Conservation (phyloP, 2,329 filamentous ascomycete genomes). For the Talaromyces verruculosus region DNA sequence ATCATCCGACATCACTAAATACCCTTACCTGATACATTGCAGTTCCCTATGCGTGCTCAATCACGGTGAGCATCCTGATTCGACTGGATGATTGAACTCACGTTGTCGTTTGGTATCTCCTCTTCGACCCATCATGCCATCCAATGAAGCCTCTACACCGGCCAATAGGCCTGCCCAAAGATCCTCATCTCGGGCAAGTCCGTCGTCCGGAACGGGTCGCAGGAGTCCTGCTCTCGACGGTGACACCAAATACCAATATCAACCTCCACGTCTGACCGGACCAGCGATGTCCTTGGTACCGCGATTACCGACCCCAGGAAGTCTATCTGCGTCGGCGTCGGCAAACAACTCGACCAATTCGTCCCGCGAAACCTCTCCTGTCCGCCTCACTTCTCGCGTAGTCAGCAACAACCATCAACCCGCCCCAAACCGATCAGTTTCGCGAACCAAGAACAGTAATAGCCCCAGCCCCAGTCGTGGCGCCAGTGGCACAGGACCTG, state of each 20-base stretch:
- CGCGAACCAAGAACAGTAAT: constrained; percentile 65
- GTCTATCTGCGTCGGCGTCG: constrained; percentile 37
- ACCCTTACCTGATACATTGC: constrained; percentile 9
- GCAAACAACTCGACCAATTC: constrained; percentile 47
- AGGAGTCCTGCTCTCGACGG: constrained; percentile 32
- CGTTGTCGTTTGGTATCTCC: constrained; percentile 35
- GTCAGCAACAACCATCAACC: constrained; percentile 32
- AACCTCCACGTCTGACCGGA: constrained; percentile 28
- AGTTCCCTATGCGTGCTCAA: constrained; percentile 4
- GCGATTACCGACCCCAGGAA: constrained; percentile 31
- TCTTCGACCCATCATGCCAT: constrained; percentile 24
- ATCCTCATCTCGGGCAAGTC: constrained; percentile 14
- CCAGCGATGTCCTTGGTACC: constrained; percentile 36
- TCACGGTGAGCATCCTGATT: constrained; percentile 12
- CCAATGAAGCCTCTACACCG: constrained; percentile 27
- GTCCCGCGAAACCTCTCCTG: constrained; percentile 52
- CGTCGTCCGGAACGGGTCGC: constrained; percentile 23
- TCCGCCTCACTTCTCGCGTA: constrained; percentile 34
- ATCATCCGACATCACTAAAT: background rate
- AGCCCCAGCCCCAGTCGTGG: constrained; percentile 63
- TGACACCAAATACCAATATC: constrained; percentile 34
- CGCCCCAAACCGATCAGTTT: constrained; percentile 43
- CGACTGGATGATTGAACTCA: constrained; percentile 22
- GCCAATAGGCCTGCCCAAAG: constrained; percentile 28
- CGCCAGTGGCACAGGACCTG: constrained; percentile 42